Conservation (phyloP, 495 filamentous ascomycete genomes). For the Daldinia bambusicola region DNA sequence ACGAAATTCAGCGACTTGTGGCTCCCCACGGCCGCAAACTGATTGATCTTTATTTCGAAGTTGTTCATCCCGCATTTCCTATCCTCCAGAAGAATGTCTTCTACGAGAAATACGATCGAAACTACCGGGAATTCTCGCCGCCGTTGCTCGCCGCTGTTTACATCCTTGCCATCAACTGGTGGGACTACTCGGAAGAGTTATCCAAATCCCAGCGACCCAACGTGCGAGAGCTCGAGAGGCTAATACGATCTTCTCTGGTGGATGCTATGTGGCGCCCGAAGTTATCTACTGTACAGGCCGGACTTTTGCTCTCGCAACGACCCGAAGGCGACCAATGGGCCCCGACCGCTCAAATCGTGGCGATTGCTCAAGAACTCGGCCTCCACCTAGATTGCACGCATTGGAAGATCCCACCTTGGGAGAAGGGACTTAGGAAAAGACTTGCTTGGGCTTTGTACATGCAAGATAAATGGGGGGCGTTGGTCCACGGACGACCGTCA, state of each 20-base stretch:
- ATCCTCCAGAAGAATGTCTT: conserved; percentile 90
- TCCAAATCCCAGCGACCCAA: conserved; percentile 75
- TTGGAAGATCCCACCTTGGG: conserved; percentile 91
- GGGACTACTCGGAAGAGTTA: conserved; percentile 76
- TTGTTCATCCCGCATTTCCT: conserved; percentile 90
- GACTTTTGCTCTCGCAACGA: conserved; percentile 86
- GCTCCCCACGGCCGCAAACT: conserved; percentile 81
- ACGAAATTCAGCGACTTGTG: conserved; percentile 84
- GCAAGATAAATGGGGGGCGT: conserved; percentile 92
- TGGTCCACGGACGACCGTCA: conserved; percentile 87
- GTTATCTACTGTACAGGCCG: conserved; percentile 93
- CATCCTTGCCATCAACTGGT: conserved; percentile 90
- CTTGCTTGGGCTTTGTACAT: conserved; percentile 92
- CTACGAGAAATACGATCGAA: conserved; percentile 81
- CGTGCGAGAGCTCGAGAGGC: conserved; percentile 76
- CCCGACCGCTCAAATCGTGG: conserved; percentile 84
- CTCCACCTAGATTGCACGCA: conserved; percentile 87
- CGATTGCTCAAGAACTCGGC: conserved; percentile 83
- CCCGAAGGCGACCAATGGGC: conserved; percentile 88
- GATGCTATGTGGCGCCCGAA: conserved; percentile 86
- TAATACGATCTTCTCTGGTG: conserved; percentile 76
- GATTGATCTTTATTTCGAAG: conserved; percentile 86
- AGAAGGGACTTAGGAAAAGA: conserved; percentile 81
- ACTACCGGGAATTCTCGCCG: conserved; percentile 81
- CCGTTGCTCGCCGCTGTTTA: conserved; percentile 90